Percentiles rank a stretch among this genome's conserved stretches.
Conservation (phyloP, 768 basidiomycete species). For the Saitozyma podzolica region DNA sequence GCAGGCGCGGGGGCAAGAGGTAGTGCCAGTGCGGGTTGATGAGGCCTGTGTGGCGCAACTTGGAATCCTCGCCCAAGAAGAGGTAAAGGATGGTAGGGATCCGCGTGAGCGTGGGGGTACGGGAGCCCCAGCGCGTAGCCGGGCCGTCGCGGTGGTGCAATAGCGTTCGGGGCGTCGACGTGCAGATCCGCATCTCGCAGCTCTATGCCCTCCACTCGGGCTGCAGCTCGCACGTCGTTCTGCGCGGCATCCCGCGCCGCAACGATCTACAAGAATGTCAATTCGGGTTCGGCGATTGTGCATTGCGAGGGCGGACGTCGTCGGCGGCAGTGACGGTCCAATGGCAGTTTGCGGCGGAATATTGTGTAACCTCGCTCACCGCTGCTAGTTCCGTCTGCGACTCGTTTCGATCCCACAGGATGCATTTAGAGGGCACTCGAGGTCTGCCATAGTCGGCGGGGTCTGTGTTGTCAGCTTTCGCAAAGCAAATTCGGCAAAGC, state of each 20-base stretch:
- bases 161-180: slow-evolving; percentile 8
- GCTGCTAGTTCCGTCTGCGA: no score
- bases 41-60: no score
- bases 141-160: no score
- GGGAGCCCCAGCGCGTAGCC: no score
- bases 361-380: slow-evolving; percentile 2
- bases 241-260: slow-evolving; percentile 41
- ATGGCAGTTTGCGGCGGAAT: no score
- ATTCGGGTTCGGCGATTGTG: not conserved
- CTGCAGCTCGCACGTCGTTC: slow-evolving; percentile 15
- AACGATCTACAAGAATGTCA: slow-evolving; percentile 18
- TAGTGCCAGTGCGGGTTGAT: no score
- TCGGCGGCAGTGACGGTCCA: slow-evolving; percentile 14
- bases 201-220: slow-evolving; percentile 26
- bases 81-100: no score
- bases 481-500: not conserved
- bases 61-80: no score
- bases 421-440: slow-evolving; percentile 20
- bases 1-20: no score
- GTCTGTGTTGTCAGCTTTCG: slow-evolving; percentile 4
- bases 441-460: slow-evolving; percentile 9
- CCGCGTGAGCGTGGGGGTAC: no score
- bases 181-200: slow-evolving; percentile 21
- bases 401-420: slow-evolving; percentile 34
- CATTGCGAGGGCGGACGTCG: slow-evolving; percentile 10